A percentile compares a stretch with the other conserved stretches of the same genome.
Conservation (phyloP, 495 filamentous ascomycete species). For the Aspergillus egyptiacus region DNA sequence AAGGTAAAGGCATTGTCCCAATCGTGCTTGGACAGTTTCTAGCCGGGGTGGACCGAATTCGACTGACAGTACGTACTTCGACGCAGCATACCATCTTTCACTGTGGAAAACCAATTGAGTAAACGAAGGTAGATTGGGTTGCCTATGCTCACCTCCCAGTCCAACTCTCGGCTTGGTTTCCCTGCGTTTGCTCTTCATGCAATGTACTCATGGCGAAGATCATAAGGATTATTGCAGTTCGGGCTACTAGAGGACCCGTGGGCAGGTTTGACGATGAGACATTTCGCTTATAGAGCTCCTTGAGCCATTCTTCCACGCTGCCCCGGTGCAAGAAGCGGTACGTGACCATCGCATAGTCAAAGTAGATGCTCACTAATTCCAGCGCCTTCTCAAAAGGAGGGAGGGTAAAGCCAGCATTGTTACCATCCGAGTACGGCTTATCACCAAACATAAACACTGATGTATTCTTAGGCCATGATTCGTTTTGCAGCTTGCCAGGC, state of each 20-base stretch:
- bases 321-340: conserved; percentile 42
- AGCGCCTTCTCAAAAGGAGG: conserved; percentile 32
- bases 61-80: conserved; percentile 36
- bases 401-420: conserved; percentile 28
- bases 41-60: conserved; percentile 40
- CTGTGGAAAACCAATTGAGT: conserved; percentile 14
- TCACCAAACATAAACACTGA: conserved; percentile 43
- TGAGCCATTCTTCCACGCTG: conserved; percentile 36
- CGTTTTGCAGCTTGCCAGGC: conserved; percentile 30
- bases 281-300: conserved; percentile 33
- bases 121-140: background rate
- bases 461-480: conserved; percentile 31
- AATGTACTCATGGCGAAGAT: conserved; percentile 40
- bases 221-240: conserved; percentile 40
- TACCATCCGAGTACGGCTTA: conserved; percentile 32
- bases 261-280: conserved; percentile 33
- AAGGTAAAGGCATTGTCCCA: conserved; percentile 42
- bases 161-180: conserved; percentile 16
- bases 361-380: conserved; percentile 37
- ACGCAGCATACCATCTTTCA: conserved; percentile 40
- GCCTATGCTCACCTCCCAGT: conserved; percentile 26
- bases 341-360: conserved; percentile 45
- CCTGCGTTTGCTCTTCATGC: conserved; percentile 28
- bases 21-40: conserved; percentile 40
- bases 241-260: conserved; percentile 32